Conservation (phyloP, 1,139 yeast genomes). For the Candida sp. region DNA sequence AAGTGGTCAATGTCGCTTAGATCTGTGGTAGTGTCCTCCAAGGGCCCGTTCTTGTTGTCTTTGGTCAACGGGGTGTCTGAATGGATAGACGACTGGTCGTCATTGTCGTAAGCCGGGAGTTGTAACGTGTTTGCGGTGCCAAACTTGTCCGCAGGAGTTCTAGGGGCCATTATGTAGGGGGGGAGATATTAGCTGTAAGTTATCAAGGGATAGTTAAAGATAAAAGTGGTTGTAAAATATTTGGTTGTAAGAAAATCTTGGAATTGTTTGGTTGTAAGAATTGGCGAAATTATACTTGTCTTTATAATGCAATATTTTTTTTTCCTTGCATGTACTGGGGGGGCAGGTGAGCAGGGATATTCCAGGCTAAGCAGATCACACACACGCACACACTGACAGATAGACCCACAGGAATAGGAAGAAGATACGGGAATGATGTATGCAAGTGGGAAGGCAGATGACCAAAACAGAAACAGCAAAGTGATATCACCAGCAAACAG, state of each 20-base stretch:
- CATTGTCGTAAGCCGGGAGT: slow-evolving; percentile 12
- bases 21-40: neutral
- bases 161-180: slow-evolving; percentile 12
- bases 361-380: no score
- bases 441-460: neutral
- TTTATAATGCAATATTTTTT: neutral
- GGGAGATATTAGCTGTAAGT: neutral
- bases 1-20: neutral
- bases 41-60: slow-evolving; percentile 12
- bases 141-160: slow-evolving; percentile 12
- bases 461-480: neutral
- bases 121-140: slow-evolving; percentile 11
- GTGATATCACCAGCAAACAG: neutral
- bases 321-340: neutral
- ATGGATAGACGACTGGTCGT: slow-evolving; percentile 14
- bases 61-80: slow-evolving; percentile 18
- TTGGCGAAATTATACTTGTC: neutral
- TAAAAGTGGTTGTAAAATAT: no score
- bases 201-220: no score
- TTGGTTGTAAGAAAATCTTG: no score
- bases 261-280: no score
- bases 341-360: neutral
- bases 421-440: neutral
- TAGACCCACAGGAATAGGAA: no score
- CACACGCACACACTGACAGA: no score